Evolutionary conservation across 2,329 filamentous ascomycete species (phyloP).

Genomic region (Cladosporium colombiae): DNA sequence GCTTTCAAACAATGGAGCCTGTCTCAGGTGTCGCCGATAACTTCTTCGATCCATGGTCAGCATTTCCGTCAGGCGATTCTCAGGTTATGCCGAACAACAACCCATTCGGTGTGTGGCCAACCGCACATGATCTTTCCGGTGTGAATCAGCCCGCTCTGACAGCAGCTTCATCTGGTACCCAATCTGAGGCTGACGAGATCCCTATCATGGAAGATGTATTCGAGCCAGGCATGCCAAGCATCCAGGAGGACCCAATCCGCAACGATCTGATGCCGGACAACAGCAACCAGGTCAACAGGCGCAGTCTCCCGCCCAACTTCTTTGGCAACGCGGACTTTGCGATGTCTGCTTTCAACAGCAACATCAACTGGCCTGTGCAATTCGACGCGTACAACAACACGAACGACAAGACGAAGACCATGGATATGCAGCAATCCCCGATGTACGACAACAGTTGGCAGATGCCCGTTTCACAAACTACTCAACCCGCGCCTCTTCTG

Average conservation of each 20-base stretch:
- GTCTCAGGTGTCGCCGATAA: slow-evolving; percentile 31
- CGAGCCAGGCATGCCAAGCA: slow-evolving; percentile 35
- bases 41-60: slow-evolving; percentile 36
- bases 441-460: slow-evolving; percentile 27
- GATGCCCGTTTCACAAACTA: slow-evolving; percentile 25
- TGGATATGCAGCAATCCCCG: slow-evolving; percentile 8
- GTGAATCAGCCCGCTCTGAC: slow-evolving; percentile 40
- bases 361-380: slow-evolving; percentile 26
- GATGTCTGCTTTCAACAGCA: slow-evolving; percentile 24
- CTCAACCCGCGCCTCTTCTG: slow-evolving; percentile 28
- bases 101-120: slow-evolving; percentile 37
- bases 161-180: slow-evolving; percentile 41
- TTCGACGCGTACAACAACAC: slow-evolving; percentile 18
- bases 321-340: slow-evolving; percentile 32
- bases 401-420: slow-evolving; percentile 4
- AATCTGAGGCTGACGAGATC: slow-evolving; percentile 41
- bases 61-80: slow-evolving; percentile 32
- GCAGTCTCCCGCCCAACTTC: slow-evolving; percentile 37
- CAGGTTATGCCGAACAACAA: slow-evolving; percentile 35
- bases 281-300: slow-evolving; percentile 30
- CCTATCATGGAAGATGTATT: slow-evolving; percentile 38
- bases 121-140: slow-evolving; percentile 27
- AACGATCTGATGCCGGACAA: slow-evolving; percentile 11
- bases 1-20: slow-evolving; percentile 29
- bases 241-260: slow-evolving; percentile 32